phyloP scores from a whole-genome alignment of 768 basidiomycete genomes.

The Naganishia randhawae region DNA sequence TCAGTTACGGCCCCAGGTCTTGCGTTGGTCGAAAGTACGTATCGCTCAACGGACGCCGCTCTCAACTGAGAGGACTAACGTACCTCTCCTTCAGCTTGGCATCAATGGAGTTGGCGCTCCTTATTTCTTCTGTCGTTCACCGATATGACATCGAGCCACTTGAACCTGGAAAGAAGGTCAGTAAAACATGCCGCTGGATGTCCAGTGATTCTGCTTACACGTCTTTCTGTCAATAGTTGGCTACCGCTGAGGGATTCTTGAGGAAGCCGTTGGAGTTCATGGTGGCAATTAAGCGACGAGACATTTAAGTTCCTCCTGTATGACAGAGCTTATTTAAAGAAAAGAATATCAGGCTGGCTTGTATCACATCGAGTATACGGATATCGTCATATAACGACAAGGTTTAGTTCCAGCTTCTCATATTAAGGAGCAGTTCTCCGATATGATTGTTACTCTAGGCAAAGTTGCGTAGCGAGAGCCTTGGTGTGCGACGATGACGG shows the following conservation, averaged over 20 bases:
- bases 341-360: neutral
- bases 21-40: constrained; percentile 35
- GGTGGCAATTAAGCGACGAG: constrained; percentile 20
- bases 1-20: constrained; percentile 75
- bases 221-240: neutral
- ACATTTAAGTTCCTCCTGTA: neutral
- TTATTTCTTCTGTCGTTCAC: constrained; percentile 30
- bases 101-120: constrained; percentile 32
- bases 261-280: constrained; percentile 24
- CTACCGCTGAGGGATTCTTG: constrained; percentile 28
- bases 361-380: neutral
- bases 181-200: neutral
- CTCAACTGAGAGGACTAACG: neutral
- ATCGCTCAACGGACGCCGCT: too few species aligned
- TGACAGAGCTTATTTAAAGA: neutral
- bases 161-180: constrained; percentile 18
- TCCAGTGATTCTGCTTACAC: neutral
- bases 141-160: constrained; percentile 29
- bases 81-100: constrained; percentile 29
- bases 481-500: too few species aligned
- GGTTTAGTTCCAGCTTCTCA: neutral
- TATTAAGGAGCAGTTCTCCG: too few species aligned
- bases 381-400: neutral
- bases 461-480: too few species aligned
- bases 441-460: too few species aligned